Base-by-base conservation (phyloP, 306 rosid species). In the Fagus sylvatica region DNA sequence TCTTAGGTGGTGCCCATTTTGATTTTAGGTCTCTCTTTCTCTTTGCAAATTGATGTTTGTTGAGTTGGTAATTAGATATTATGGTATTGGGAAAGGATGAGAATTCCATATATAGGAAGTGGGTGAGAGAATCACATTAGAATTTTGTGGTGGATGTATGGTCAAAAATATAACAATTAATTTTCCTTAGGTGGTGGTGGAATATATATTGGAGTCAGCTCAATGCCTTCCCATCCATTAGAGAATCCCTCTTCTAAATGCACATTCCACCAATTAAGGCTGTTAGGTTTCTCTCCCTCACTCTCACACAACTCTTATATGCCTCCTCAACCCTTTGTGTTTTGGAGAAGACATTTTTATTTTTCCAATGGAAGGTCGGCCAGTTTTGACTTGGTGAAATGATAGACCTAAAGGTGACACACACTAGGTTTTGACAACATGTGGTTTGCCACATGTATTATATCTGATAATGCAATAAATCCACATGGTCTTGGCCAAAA, bases 121-220 rank as follows among this genome's bases (percentile, higher is more conserved):
- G 87, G 84, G 72, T 81, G 73, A 78, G 70, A 74, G 66, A 48
- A 77, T 62, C 65, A 32, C 16, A 73, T 5, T 80, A 54, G 46
- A 57, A 69, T 73, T 70, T 80, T 87, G 90, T 82, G 91, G 97
- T 85, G 76, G 84, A 28, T 82, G 46, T 80, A 55, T 72, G 82
- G 91, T 91, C 93, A 88, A 88, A 82, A 61, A 15, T 66, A 71
- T 67, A 86, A 79, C 87, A 46, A 84, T 78, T 72, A 71, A 87
- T 64, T 33, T 83, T 32, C 61, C 81, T 54, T 69, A 64, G 59
- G 46, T 78, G 75, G 80, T 85, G 87, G 85, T 80, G 87, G 89
- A 88, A 85, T 79, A 85, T 86, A 22, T 79, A 83, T 80, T 88
- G 80, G 82, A 79, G 92, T 86, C 86, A 91, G 74, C 84, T 88